A percentile compares a stretch with the other conserved stretches of the same genome.
These are phyloP conservation scores for Lanmaoa rubissima DNA, from an alignment of 768 basidiomycete species.

Conservation along the genomic window DNA sequence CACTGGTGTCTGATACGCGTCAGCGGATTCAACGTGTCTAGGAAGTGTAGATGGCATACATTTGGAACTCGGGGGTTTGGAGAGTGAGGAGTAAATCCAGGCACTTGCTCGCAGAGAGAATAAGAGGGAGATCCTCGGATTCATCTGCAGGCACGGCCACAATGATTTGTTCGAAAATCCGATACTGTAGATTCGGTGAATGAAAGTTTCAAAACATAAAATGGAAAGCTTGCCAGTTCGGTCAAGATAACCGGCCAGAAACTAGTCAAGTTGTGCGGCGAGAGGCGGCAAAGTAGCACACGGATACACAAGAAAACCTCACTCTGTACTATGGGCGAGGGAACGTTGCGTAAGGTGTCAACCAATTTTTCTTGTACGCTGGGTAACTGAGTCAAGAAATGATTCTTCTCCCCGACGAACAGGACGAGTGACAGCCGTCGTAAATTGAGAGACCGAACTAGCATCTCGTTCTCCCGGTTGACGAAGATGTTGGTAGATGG, in stretches of 20 bases:
- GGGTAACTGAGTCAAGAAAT: constrained; percentile 86
- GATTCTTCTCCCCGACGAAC: constrained; percentile 87
- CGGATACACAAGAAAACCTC: constrained; percentile 95
- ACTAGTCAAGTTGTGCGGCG: constrained; percentile 86
- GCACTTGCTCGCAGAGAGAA: constrained; percentile 91
- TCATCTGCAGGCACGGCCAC: constrained; percentile 70
- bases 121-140: constrained; percentile 78
- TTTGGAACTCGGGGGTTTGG: constrained; percentile 97
- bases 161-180: constrained; percentile 84
- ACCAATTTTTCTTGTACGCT: constrained; percentile 97
- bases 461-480: constrained; percentile 91
- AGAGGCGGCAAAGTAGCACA: constrained; percentile 85
- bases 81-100: constrained; percentile 89
- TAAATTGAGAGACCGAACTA: constrained; percentile 80
- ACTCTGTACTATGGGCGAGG: constrained; percentile 82
- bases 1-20: constrained; percentile 75
- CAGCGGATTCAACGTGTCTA: not conserved
- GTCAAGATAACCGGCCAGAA: constrained; percentile 97
- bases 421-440: constrained; percentile 84
- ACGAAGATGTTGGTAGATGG: constrained; percentile 97
- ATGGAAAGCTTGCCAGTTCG: constrained; percentile 63
- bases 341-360: constrained; percentile 78
- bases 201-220: too few species aligned
- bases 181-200: constrained; percentile 54
- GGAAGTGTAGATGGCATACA: constrained; percentile 47